A percentile compares a stretch with the other conserved stretches of the same genome.
Evolutionary conservation across 73 alveolate genomes (phyloP).

Genomic region (Diophrys appendiculata): DNA sequence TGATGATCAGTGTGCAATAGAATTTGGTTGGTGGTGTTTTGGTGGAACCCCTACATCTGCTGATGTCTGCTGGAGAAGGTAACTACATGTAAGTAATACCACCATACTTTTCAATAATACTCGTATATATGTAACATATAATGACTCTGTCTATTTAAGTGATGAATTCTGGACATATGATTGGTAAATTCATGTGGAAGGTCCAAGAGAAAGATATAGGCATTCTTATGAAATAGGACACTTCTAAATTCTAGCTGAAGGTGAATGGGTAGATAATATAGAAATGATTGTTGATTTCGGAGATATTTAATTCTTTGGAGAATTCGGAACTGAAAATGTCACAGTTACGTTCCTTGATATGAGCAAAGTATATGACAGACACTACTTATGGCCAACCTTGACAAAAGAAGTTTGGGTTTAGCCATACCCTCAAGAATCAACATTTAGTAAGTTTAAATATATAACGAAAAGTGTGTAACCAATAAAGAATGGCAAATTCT

Average conservation of each 20-base stretch:
- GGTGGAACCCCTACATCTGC: slow-evolving; percentile 26
- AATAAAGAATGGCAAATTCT: not conserved
- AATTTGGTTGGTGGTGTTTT: slow-evolving; percentile 48
- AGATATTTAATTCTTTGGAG: not conserved
- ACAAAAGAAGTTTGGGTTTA: not conserved
- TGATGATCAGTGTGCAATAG: slow-evolving; percentile 17
- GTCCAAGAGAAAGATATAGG: not conserved
- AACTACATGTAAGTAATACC: not conserved
- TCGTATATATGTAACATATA: not conserved
- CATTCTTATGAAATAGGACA: not conserved
- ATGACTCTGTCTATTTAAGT: not conserved
- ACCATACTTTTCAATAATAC: not conserved
- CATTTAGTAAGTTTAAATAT: no score
- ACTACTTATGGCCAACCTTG: not conserved
- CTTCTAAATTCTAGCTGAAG: not conserved
- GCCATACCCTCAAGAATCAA: not conserved
- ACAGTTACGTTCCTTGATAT: not conserved
- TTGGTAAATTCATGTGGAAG: not conserved
- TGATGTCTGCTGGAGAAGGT: slow-evolving; percentile 25
- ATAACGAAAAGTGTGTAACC: no score
- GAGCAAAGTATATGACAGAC: not conserved
- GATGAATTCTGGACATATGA: not conserved
- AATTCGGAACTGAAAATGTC: not conserved
- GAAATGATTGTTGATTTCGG: not conserved
- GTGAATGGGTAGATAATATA: not conserved